Conservation (phyloP, 225 moss, liverwort and hornwort species). For the Rhytidiadelphus loreus region DNA sequence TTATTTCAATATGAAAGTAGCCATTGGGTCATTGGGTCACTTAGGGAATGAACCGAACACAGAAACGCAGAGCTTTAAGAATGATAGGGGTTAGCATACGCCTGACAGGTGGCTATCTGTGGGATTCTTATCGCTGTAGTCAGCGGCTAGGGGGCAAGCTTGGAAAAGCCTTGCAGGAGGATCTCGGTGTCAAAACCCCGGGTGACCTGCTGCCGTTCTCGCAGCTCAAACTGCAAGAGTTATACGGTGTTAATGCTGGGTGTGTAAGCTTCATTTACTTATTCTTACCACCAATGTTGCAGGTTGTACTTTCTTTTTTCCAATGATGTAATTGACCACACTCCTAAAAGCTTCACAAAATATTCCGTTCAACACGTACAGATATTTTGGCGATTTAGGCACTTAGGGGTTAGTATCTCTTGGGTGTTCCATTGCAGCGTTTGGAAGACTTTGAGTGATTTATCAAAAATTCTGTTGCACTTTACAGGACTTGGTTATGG, state of each 20-base stretch:
- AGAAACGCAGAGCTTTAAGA: background rate
- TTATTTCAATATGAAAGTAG: background rate
- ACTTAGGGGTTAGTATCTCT: background rate
- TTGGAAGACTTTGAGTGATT: background rate
- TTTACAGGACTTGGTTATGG: conserved; percentile 83
- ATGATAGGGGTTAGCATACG: background rate
- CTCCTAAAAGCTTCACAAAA: background rate
- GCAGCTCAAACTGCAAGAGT: conserved; percentile 72
- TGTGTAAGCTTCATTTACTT: conserved; percentile 5
- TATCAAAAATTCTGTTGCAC: background rate
- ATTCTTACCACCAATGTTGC: background rate
- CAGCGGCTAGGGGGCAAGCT: conserved; percentile 85
- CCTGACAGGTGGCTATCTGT: background rate
- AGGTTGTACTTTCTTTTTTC: background rate
- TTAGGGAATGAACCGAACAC: background rate
- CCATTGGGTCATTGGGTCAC: background rate
- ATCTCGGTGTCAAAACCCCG: conserved; percentile 58
- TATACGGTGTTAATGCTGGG: conserved; percentile 79
- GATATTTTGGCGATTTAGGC: background rate
- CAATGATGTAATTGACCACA: background rate
- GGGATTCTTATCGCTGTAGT: conserved; percentile 25
- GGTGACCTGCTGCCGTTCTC: conserved; percentile 66
- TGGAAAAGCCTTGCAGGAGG: conserved; percentile 59
- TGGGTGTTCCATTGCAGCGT: background rate
- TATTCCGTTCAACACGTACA: background rate